phyloP scores from a whole-genome alignment of 108 stramenopile genomes.

The Chaetoceros muelleri region DNA sequence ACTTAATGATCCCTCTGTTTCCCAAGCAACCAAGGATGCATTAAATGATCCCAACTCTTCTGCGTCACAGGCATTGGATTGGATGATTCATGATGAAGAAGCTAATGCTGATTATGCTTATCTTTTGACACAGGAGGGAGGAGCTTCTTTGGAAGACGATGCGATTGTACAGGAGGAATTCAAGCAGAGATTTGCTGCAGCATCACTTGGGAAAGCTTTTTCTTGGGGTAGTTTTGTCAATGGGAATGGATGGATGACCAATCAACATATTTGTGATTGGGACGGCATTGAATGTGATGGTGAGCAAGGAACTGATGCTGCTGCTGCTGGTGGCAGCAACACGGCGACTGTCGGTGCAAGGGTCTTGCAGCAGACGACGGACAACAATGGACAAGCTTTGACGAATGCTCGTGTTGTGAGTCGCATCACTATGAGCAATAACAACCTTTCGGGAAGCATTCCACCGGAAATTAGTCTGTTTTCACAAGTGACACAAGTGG shows the following conservation, averaged over 20 bases:
- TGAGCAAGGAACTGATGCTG: background rate
- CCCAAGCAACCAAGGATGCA: background rate
- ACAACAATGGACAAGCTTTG: constrained; percentile 6
- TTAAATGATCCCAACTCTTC: background rate
- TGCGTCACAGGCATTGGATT: background rate
- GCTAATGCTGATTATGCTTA: background rate
- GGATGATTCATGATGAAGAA: background rate
- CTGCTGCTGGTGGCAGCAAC: too few species aligned
- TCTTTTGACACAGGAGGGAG: too few species aligned
- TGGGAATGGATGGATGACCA: background rate
- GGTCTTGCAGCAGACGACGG: background rate
- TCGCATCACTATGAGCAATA: constrained; percentile 22
- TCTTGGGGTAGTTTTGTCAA: background rate
- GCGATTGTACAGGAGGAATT: background rate
- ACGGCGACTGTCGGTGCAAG: too few species aligned
- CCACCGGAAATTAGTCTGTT: constrained; percentile 30
- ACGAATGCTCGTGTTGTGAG: constrained; percentile 15
- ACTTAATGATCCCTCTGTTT: background rate
- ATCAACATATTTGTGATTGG: background rate
- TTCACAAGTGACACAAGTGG: constrained; percentile 23
- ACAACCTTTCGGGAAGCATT: constrained; percentile 42
- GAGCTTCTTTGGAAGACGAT: background rate
- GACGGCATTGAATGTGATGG: background rate
- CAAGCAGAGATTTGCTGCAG: background rate
- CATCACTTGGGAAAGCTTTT: background rate